Percentiles rank a stretch among this genome's conserved stretches.
Conservation (phyloP, 2,329 filamentous ascomycete species). For the Proliferodiscus dingleyae region DNA sequence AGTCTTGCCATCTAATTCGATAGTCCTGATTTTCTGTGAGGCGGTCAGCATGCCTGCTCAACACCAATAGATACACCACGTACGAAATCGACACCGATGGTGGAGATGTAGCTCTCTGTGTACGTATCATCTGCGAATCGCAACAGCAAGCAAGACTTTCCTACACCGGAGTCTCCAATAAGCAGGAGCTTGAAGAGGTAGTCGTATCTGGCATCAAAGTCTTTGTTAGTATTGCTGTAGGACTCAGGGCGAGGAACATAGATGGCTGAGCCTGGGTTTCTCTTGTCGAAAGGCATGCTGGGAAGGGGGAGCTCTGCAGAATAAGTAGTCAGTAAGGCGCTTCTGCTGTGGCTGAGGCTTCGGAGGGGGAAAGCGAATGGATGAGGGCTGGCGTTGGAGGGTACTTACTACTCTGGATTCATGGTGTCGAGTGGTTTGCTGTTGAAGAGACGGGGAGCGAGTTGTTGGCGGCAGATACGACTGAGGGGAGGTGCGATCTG, state of each 20-base stretch:
- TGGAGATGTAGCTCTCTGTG: constrained; percentile 99
- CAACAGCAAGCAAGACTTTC: constrained; percentile 97
- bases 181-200: constrained; percentile 99
- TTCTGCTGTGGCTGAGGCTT: constrained; percentile 17
- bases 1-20: constrained; percentile 98
- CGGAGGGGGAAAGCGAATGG: constrained; percentile 3
- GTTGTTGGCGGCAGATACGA: constrained; percentile 2
- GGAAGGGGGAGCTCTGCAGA: constrained; percentile 18
- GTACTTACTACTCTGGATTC: constrained; percentile 88
- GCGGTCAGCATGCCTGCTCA: constrained; percentile 29
- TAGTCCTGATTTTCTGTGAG: constrained; percentile 94
- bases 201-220: constrained; percentile 73
- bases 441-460: constrained; percentile 1
- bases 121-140: constrained; percentile 99
- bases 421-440: constrained; percentile 47
- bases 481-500: constrained; percentile 13
- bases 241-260: constrained; percentile 5
- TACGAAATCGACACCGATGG: constrained; percentile 99
- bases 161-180: constrained; percentile 99
- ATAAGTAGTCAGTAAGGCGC: constrained; percentile 15
- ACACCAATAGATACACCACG: constrained; percentile 31
- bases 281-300: constrained; percentile 10
- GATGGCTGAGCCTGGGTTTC: constrained; percentile 8
- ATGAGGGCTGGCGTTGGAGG: constrained; percentile 26
- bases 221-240: constrained; percentile 22